Conservation (phyloP, 2,329 filamentous ascomycete species). For the Xylaria hypoxylon region DNA sequence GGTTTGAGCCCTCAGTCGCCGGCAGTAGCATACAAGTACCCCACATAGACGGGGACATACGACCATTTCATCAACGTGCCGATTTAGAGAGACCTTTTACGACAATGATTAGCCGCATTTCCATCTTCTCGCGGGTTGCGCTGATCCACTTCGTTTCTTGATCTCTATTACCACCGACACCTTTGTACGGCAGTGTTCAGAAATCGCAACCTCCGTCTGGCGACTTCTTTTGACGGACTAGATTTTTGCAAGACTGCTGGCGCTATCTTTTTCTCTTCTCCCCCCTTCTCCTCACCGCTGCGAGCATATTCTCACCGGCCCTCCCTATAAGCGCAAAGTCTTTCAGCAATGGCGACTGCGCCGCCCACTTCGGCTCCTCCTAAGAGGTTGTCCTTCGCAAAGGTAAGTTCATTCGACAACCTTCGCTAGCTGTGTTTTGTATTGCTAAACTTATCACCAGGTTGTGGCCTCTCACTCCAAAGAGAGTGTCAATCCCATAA, state of each 20-base stretch:
- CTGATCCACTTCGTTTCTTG: constrained; percentile 67
- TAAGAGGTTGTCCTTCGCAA: constrained; percentile 52
- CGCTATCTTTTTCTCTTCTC: constrained; percentile 28
- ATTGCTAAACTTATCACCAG: constrained; percentile 38
- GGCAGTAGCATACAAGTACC: constrained; percentile 32
- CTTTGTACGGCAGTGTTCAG: constrained; percentile 40
- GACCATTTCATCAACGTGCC: constrained; percentile 45
- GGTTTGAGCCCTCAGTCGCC: constrained; percentile 29
- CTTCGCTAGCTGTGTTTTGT: not conserved
- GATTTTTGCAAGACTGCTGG: constrained; percentile 34
- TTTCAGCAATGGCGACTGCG: constrained; percentile 47
- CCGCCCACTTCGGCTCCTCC: constrained; percentile 47
- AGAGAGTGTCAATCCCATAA: constrained; percentile 45
- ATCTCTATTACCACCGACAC: constrained; percentile 53
- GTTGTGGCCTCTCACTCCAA: constrained; percentile 51
- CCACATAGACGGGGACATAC: constrained; percentile 37
- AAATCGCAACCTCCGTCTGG: constrained; percentile 37
- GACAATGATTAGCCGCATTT: constrained; percentile 68
- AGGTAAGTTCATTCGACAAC: constrained; percentile 42
- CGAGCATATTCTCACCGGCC: constrained; percentile 6
- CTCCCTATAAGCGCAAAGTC: constrained; percentile 19
- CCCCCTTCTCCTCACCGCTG: constrained; percentile 15
- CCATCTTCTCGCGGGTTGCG: constrained; percentile 63
- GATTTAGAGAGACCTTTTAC: constrained; percentile 55
- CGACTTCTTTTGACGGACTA: constrained; percentile 38